Conservation (phyloP, 78 protist species). For the Cavenderia fasciculata region DNA sequence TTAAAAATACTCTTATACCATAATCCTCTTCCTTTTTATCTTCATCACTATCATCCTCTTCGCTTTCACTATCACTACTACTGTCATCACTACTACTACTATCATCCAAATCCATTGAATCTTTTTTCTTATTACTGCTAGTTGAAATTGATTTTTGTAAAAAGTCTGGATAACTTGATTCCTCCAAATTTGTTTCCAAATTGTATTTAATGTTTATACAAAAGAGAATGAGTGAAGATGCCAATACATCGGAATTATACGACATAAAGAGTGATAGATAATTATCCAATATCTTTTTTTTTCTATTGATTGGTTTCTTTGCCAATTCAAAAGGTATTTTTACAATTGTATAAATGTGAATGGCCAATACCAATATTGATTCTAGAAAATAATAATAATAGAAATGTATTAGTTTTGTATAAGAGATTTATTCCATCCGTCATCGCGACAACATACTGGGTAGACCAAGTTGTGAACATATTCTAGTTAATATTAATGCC, state of each 20-base stretch:
- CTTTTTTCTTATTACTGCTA: neutral
- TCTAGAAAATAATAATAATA: neutral
- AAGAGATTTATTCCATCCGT: neutral
- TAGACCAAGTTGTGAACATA: slow-evolving; percentile 49
- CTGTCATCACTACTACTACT: neutral
- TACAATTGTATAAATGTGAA: slow-evolving; percentile 20
- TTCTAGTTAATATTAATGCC: slow-evolving; percentile 30
- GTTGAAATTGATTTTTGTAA: neutral
- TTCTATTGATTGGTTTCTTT: neutral
- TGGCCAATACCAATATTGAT: slow-evolving; percentile 1
- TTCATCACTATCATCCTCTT: neutral
- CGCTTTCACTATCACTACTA: neutral
- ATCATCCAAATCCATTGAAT: neutral
- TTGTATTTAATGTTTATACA: neutral
- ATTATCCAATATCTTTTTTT: neutral
- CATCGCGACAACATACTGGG: slow-evolving; percentile 36
- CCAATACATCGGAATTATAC: slow-evolving; percentile 8
- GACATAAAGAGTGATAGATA: neutral
- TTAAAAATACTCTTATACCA: neutral
- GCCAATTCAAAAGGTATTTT: slow-evolving; percentile 7
- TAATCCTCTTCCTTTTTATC: neutral
- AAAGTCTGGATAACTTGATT: neutral
- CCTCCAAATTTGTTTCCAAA: neutral
- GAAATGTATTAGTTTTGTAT: neutral
- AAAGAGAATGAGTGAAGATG: neutral